phyloP scores from a whole-genome alignment of 306 rosid species.

The Ammopiptanthus mongolicus region DNA sequence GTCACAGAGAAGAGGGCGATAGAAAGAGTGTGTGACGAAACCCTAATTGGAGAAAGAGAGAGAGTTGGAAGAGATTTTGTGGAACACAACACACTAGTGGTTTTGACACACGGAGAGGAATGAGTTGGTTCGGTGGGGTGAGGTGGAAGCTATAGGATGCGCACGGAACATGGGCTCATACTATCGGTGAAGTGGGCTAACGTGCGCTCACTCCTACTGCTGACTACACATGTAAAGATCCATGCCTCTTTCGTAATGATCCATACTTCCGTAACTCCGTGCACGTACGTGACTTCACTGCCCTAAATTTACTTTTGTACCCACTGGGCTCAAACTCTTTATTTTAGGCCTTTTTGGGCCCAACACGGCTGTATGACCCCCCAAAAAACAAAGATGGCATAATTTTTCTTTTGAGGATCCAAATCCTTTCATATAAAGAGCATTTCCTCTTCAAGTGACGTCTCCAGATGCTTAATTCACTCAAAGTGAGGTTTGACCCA shows the following conservation, averaged over 20 bases:
- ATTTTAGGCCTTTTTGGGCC: neutral
- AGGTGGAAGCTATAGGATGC: constrained; percentile 36
- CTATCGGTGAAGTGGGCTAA: constrained; percentile 30
- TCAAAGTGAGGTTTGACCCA: too few relatives aligned
- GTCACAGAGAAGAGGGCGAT: constrained; percentile 11
- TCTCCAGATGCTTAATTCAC: too few relatives aligned
- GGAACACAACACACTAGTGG: constrained; percentile 43
- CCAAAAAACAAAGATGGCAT: too few relatives aligned
- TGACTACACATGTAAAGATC: neutral
- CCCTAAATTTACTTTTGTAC: neutral
- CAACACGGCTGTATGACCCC: too few relatives aligned
- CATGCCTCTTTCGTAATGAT: too few relatives aligned
- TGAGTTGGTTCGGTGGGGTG: constrained; percentile 44
- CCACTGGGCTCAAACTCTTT: neutral
- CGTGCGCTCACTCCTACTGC: constrained; percentile 31
- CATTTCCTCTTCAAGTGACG: too few relatives aligned
- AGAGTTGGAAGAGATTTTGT: constrained; percentile 31
- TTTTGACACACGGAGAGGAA: constrained; percentile 37
- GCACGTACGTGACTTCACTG: neutral
- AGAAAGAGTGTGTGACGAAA: neutral
- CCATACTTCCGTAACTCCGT: neutral
- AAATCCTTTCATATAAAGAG: too few relatives aligned
- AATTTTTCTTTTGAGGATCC: too few relatives aligned
- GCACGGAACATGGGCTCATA: constrained; percentile 27
- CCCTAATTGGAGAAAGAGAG: constrained; percentile 26